Percentiles rank a stretch among this genome's conserved stretches.
Conservation (phyloP, 1,139 yeast species). For the Zygoascus sp. region DNA sequence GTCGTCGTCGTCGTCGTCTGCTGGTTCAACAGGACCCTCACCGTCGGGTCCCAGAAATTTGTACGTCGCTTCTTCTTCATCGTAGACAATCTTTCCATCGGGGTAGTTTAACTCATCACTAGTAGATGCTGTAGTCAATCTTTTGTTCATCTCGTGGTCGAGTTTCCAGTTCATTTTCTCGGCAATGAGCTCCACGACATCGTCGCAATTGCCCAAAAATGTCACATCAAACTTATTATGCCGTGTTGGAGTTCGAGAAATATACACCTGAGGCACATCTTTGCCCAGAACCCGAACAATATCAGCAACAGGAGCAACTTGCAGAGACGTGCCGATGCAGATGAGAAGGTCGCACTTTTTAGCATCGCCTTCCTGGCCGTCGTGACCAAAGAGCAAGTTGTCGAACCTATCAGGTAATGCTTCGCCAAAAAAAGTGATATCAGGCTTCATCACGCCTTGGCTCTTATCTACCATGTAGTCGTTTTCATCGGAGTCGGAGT, state of each 20-base stretch:
- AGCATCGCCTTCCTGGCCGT: slow-evolving; percentile 36
- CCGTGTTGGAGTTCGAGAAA: slow-evolving; percentile 74
- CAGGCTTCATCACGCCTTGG: slow-evolving; percentile 90
- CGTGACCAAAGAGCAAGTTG: slow-evolving; percentile 36
- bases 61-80: slow-evolving; percentile 25
- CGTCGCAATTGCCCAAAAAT: slow-evolving; percentile 83
- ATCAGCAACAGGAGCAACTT: slow-evolving; percentile 95
- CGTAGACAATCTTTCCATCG: slow-evolving; percentile 23
- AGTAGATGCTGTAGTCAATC: slow-evolving; percentile 13
- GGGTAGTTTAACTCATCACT: slow-evolving; percentile 17
- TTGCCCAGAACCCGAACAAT: slow-evolving; percentile 72
- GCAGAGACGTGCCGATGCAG: slow-evolving; percentile 89
- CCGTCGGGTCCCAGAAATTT: slow-evolving; percentile 15
- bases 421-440: slow-evolving; percentile 93
- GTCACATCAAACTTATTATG: slow-evolving; percentile 80
- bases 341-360: slow-evolving; percentile 72
- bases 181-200: slow-evolving; percentile 65
- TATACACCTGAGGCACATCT: slow-evolving; percentile 74
- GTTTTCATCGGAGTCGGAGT: slow-evolving; percentile 23
- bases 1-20: slow-evolving; percentile 2
- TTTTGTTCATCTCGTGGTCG: slow-evolving; percentile 47
- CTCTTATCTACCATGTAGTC: slow-evolving; percentile 19
- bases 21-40: not conserved
- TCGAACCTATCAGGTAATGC: slow-evolving; percentile 74
- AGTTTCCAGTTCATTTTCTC: slow-evolving; percentile 63